A percentile compares a stretch with the other conserved stretches of the same genome.
These are phyloP conservation scores for Crinitomyces ghanaensis DNA, from an alignment of 805 yeast genomes.

Conservation along the genomic window DNA sequence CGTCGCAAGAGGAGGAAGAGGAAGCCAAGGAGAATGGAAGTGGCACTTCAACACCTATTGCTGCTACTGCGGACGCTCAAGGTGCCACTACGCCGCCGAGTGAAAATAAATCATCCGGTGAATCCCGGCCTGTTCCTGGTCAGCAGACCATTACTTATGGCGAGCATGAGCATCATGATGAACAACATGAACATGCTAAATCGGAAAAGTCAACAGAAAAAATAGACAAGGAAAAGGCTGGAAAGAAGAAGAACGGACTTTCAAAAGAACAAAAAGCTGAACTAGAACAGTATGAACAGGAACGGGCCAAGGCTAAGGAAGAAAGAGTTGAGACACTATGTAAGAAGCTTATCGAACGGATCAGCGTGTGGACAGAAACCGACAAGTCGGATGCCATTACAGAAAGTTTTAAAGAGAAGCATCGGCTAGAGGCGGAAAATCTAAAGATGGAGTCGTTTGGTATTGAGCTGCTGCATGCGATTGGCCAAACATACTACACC, in stretches of 20 bases:
- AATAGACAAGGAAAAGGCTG: slow-evolving; percentile 25
- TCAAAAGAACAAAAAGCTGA: slow-evolving; percentile 38
- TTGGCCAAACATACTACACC: slow-evolving; percentile 66
- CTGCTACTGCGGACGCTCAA: slow-evolving; percentile 6
- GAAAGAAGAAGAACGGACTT: slow-evolving; percentile 18
- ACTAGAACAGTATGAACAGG: slow-evolving; percentile 62
- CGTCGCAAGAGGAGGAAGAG: slow-evolving; percentile 35
- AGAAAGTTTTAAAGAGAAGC: slow-evolving; percentile 48
- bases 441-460: slow-evolving; percentile 95
- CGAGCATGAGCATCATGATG: slow-evolving; percentile 5
- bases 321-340: slow-evolving; percentile 54
- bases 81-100: slow-evolving; percentile 5
- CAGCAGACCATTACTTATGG: slow-evolving; percentile 10
- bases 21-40: slow-evolving; percentile 18
- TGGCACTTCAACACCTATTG: slow-evolving; percentile 7
- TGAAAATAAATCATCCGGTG: not conserved
- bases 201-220: slow-evolving; percentile 10
- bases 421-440: slow-evolving; percentile 76
- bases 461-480: slow-evolving; percentile 62
- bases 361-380: slow-evolving; percentile 52
- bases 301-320: slow-evolving; percentile 53
- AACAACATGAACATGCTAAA: slow-evolving; percentile 11
- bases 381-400: slow-evolving; percentile 51
- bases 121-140: slow-evolving; percentile 1
- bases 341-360: slow-evolving; percentile 41